Base-by-base conservation (phyloP, 2,329 filamentous ascomycete genomes). In the Phyllosticta capitalensis region DNA sequence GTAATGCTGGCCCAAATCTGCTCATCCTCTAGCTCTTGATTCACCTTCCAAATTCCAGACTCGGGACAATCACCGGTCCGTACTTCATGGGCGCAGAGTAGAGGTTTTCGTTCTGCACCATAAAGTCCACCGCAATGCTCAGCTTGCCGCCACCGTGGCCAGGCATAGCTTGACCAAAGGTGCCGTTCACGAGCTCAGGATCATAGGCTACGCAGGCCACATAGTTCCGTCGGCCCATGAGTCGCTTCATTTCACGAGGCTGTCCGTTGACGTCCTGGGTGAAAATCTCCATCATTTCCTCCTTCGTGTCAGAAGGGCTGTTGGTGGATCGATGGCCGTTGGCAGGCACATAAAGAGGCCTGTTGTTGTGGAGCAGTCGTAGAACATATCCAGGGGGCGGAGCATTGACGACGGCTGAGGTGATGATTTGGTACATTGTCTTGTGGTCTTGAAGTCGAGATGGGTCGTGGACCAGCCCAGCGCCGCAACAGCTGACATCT, bases 231-330 rank as follows among this genome's bases (percentile, higher is more conserved):
- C 92, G 81, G 0, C 88, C 90, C 91, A 99, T 99, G 56, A 99
- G 82, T 69, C 92, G 89, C 76, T 92, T 92, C 69, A 92, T 80
- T 72, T 96, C 92, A 53, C 92, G 82, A 0, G 85, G 79, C 38
- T 84, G 79, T n/a, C 94, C 92, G 58, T 87, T 90, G 17, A 94
- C 90, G 67, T 99, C 94, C 7, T 87, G 89, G 68, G 94, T 90
- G 81, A 99, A 99, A 65, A 99, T 95, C 78, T 99, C 94, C 89
- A 99, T 95, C 94, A 99, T 99, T 75, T 99, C 94, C 74, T 99
- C 94, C 75, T 99, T 97, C 53, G 94, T 99, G 72, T 99, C 94
- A 1, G 86, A 87, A 0, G 88, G 86, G 64, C 83, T 83, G 60
- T 90, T 85, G 1, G 81, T 80, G 61, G 78, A 82, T 64, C 83